Evolutionary conservation across 139 green algal species (phyloP), one percentile per base, ranked within the genome.

Genomic region (Chlamydomonas schloesseri): DNA sequence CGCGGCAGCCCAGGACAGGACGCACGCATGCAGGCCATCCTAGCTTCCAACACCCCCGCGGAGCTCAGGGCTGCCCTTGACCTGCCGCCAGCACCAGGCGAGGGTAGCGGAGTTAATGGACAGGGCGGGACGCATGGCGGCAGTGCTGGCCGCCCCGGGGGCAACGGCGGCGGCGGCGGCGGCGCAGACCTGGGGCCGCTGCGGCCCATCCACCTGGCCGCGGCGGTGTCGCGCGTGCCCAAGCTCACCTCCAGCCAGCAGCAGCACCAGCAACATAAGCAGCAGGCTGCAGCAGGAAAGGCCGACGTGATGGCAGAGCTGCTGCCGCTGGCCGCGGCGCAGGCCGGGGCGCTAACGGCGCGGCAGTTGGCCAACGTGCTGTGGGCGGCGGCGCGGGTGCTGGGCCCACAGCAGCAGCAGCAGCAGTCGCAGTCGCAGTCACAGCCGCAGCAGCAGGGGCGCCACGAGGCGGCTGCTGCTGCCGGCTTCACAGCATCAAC

Each of bases 121-220:
- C n/a, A n/a, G n/a, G n/a, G n/a, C n/a, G n/a, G n/a, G n/a, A n/a
- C n/a, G n/a, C n/a, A n/a, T n/a, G n/a, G n/a, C n/a, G n/a, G n/a
- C n/a, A n/a, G n/a, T n/a, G n/a, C n/a, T n/a, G 26, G 20, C 24
- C 11, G 26, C 9, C 4, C 2, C 62, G 10, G 26, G 3, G 11
- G 28, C 26, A 3, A 13, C 13, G 46, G 15, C 50, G 46, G 18
- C 50, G 26, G 53, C n/a, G 50, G 50, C 29, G 47, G 73, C 73
- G 31, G 50, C 50, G 29, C 20, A 28, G 17, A 58, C 0, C 2
- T 8, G 42, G 34, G 34, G 20, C 75, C 15, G 0, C 20, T 72
- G 75, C 75, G 17, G 37, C 75, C 75, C 21, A 83, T 83, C 58
- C 75, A 83, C 57, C 33, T 83, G 2, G 75, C 75, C 2, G 75